phyloP scores from a whole-genome alignment of 176 grass and related monocot genomes.

The Carex myosuroides region DNA sequence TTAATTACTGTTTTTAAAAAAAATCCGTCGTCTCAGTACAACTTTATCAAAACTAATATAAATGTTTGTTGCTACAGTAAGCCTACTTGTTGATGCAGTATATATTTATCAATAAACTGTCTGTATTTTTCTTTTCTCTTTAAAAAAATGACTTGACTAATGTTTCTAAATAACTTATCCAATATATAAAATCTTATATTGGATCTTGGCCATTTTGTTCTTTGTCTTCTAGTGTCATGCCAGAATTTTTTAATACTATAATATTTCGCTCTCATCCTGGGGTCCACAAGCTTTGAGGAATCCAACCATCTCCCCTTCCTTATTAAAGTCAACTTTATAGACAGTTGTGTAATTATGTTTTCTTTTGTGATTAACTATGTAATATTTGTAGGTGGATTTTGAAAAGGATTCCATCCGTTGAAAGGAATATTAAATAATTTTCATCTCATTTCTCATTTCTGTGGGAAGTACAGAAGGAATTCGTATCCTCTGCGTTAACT shows the following conservation, averaged over 20 bases:
- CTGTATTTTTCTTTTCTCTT: neutral
- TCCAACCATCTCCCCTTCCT: conserved; percentile 35
- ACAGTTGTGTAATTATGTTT: conserved; percentile 15
- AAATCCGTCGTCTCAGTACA: neutral
- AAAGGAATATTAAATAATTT: neutral
- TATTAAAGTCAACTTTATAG: conserved; percentile 52
- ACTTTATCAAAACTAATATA: neutral
- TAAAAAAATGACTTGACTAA: conserved; percentile 7
- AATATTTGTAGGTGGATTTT: conserved; percentile 5
- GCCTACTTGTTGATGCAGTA: neutral
- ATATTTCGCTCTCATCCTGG: conserved; percentile 64
- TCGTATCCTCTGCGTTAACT: too few species aligned
- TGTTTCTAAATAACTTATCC: neutral
- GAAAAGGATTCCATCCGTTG: conserved; percentile 29
- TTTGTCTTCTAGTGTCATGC: neutral
- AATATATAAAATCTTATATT: neutral
- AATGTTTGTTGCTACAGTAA: neutral
- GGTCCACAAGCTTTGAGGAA: conserved; percentile 36
- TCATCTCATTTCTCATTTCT: neutral
- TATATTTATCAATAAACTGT: neutral
- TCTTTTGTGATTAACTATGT: neutral
- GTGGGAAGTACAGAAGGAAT: neutral
- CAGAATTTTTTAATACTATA: conserved; percentile 29
- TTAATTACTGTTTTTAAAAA: too few species aligned
- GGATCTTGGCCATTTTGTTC: neutral